A percentile compares a stretch with the other conserved stretches of the same genome.
Evolutionary conservation across 2,329 filamentous ascomycete species (phyloP).

Genomic region (Cytospora schulzeri): DNA sequence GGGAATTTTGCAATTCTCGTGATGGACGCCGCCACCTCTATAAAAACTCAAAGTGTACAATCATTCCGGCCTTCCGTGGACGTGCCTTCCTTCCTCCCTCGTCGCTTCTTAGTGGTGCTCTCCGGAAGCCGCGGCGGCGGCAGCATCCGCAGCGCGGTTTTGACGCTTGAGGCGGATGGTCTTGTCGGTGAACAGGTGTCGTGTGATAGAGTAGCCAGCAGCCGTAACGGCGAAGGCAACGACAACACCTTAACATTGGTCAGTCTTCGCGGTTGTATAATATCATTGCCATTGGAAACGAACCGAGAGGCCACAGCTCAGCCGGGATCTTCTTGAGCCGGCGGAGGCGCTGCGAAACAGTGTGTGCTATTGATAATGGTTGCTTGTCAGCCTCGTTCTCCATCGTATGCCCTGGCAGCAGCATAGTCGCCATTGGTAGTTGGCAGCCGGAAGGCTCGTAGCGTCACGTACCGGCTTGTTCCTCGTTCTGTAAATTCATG

Average conservation of each 20-base stretch:
- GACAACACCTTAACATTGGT: constrained; percentile 68
- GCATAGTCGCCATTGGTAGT: not conserved
- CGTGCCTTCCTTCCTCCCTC: constrained; percentile 25
- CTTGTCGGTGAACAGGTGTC: constrained; percentile 88
- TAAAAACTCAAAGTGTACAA: constrained; percentile 26
- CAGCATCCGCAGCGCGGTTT: constrained; percentile 50
- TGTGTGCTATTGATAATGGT: constrained; percentile 71
- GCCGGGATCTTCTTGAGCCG: constrained; percentile 86
- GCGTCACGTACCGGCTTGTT: constrained; percentile 63
- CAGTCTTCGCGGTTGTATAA: constrained; percentile 28
- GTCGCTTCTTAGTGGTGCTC: constrained; percentile 39
- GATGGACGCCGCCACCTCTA: constrained; percentile 20
- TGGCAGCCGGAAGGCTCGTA: constrained; percentile 20
- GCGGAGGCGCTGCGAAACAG: constrained; percentile 91
- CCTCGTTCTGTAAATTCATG: constrained; percentile 57
- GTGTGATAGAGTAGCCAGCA: constrained; percentile 77
- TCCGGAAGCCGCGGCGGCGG: constrained; percentile 35
- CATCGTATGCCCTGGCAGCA: not conserved
- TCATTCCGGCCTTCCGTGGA: constrained; percentile 8
- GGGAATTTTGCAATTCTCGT: constrained; percentile 17
- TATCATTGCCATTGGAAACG: constrained; percentile 39
- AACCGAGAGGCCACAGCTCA: constrained; percentile 94
- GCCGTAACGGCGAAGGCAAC: constrained; percentile 81
- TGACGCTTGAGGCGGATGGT: constrained; percentile 85
- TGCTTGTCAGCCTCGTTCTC: constrained; percentile 18